A percentile compares a stretch with the other conserved stretches of the same genome.
These are phyloP conservation scores for Fusarium guadeloupense DNA, from an alignment of 2,329 filamentous ascomycete species.

Conservation along the genomic window DNA sequence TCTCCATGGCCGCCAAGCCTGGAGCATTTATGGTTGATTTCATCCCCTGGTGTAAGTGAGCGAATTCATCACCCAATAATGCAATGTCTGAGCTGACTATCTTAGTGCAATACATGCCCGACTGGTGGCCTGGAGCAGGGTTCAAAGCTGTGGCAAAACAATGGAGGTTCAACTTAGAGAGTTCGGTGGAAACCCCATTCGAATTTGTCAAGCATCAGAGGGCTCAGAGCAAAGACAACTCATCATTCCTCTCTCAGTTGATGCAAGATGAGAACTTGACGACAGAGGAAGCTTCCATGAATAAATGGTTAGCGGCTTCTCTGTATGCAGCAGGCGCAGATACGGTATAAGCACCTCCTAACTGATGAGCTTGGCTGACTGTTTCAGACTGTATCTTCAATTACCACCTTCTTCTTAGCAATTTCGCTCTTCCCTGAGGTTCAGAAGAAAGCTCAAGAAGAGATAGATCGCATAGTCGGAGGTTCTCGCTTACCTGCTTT, in stretches of 20 bases:
- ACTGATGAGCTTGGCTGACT: fast-evolving
- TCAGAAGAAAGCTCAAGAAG: conserved; percentile 21
- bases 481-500: conserved; percentile 34
- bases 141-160: conserved; percentile 19
- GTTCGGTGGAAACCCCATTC: conserved; percentile 18
- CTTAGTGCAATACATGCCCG: conserved; percentile 13
- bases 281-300: conserved; percentile 5
- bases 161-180: conserved; percentile 14
- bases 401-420: conserved; percentile 27
- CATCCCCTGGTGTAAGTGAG: conserved; percentile 23
- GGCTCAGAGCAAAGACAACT: conserved; percentile 2
- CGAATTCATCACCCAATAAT: no score
- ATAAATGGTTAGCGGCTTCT: conserved; percentile 29
- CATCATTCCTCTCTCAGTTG: conserved; percentile 14
- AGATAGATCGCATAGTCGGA: conserved; percentile 37
- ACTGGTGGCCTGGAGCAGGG: conserved; percentile 18
- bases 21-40: conserved; percentile 31
- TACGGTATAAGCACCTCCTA: conserved; percentile 3
- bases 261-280: neutral
- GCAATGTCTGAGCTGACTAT: fast-evolving
- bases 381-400: conserved; percentile 21
- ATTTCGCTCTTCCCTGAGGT: conserved; percentile 14
- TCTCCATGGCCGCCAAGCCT: conserved; percentile 22
- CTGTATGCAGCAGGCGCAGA: conserved; percentile 35
- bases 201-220: conserved; percentile 29